These are phyloP conservation scores for Kodamaea restingae DNA, from an alignment of 805 yeast genomes.

Conservation along the genomic window DNA sequence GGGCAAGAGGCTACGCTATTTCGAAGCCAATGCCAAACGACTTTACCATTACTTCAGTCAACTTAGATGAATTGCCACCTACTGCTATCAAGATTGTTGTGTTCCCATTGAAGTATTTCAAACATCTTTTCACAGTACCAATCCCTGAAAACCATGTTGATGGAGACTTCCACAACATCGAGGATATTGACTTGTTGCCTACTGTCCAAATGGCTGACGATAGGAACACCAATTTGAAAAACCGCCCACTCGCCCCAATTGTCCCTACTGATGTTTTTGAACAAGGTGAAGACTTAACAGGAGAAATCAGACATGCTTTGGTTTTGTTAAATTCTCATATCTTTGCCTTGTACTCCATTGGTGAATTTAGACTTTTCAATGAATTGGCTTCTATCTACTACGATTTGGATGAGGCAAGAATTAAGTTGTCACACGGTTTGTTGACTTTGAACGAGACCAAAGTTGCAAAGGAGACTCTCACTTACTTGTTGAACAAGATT, in stretches of 20 bases:
- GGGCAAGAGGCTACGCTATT: slow-evolving; percentile 79
- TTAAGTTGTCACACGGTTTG: slow-evolving; percentile 47
- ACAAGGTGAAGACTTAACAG: slow-evolving; percentile 39
- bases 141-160: slow-evolving; percentile 28
- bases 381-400: slow-evolving; percentile 51
- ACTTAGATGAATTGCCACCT: slow-evolving; percentile 61
- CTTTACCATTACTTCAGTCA: slow-evolving; percentile 56
- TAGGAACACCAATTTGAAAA: slow-evolving; percentile 9
- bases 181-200: slow-evolving; percentile 26
- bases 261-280: slow-evolving; percentile 50
- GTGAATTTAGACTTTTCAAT: slow-evolving; percentile 60
- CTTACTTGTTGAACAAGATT: slow-evolving; percentile 51
- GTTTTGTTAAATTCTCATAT: slow-evolving; percentile 59
- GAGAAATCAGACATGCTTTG: slow-evolving; percentile 57
- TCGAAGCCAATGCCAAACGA: slow-evolving; percentile 69
- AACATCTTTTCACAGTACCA: slow-evolving; percentile 41
- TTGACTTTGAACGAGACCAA: slow-evolving; percentile 52
- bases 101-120: slow-evolving; percentile 56
- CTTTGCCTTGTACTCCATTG: slow-evolving; percentile 65
- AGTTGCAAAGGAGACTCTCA: slow-evolving; percentile 47
- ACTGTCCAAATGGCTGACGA: slow-evolving; percentile 32
- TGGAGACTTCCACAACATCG: slow-evolving; percentile 27
- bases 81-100: slow-evolving; percentile 50
- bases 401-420: slow-evolving; percentile 54
- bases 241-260: slow-evolving; percentile 34